Base-by-base conservation (phyloP, 1,139 yeast species). In the Saccharomyces hybrid region DNA sequence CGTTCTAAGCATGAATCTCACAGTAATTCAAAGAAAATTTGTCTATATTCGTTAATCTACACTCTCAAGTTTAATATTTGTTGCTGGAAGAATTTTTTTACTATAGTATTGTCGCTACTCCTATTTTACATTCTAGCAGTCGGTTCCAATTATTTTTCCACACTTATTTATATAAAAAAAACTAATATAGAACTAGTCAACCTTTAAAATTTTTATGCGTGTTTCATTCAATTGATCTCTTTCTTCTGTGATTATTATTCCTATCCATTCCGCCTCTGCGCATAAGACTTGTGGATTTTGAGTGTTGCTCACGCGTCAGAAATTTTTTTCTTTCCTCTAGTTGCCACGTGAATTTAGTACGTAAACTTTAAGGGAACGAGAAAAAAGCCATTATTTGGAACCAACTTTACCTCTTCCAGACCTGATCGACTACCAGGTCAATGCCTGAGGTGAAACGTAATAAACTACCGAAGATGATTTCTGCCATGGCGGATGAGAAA, bases 401-500 rank as follows among this genome's bases (percentile, higher is more conserved):
- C 4, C 1, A 16, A 8, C 20, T 16, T 16, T 16, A 38, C 20
- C 9, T 5, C 42, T 9, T 38, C 9, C 42, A 16, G 2, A 3
- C 4, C 7, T 16, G 13, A 38, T 1, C 1, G 3, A 34, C 42
- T 16, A 5, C 13, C 4, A 38, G 9, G 9, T n/a, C 42, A 16
- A 11, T 6, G 23, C 25, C 20, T 16, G 9, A 38, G 42, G 11
- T 9, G 9, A 38, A 6, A 2, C 23, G 42, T 38, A 5, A 38
- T 8, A 38, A 5, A 4, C 9, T 16, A 16, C 25, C 23, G 1
- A 16, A 14, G 87, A 88, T 30, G 97, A 90, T 68, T 78, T 90
- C 91, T n/a, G 84, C 90, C 61, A 97, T 90, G 42, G 97, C 93
- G 69, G 98, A 98, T n/a, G 99, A 93, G 69, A 78, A 99, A 51